Percentiles rank a stretch among this genome's conserved stretches.
phyloP scores from a whole-genome alignment of 805 yeast genomes.

The Candida odintsovae region DNA sequence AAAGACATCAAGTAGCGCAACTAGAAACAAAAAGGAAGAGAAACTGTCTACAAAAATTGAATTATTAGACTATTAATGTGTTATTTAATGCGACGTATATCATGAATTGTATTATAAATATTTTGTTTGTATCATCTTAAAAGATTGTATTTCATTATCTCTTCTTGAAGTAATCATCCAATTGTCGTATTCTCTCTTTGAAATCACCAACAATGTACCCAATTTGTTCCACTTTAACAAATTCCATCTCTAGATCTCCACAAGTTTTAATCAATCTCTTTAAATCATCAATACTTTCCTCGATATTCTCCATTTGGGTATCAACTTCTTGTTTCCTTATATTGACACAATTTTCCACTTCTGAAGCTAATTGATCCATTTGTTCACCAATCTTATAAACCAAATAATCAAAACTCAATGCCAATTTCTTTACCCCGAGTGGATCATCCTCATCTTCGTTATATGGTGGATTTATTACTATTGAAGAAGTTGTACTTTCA shows the following conservation, averaged over 20 bases:
- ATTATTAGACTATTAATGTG: conserved; percentile 2
- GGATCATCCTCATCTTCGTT: conserved; percentile 47
- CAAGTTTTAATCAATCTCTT: conserved; percentile 39
- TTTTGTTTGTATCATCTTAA: background rate
- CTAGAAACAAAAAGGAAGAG: conserved; percentile 16
- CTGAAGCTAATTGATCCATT: conserved; percentile 41
- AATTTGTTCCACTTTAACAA: conserved; percentile 44
- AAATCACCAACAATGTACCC: conserved; percentile 36
- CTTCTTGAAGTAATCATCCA: conserved; percentile 26
- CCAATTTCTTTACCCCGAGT: conserved; percentile 50
- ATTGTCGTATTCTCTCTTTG: conserved; percentile 27
- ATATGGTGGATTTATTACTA: conserved; percentile 5
- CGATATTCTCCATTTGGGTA: conserved; percentile 26
- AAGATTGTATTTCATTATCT: background rate
- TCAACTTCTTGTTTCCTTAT: conserved; percentile 20
- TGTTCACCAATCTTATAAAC: conserved; percentile 56
- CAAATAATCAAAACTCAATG: conserved; percentile 59
- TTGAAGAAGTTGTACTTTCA: background rate
- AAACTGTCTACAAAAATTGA: conserved; percentile 6
- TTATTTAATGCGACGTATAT: background rate
- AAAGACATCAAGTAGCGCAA: conserved; percentile 21
- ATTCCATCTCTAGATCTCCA: conserved; percentile 44
- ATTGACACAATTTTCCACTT: conserved; percentile 27
- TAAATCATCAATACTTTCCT: conserved; percentile 34
- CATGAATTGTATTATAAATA: background rate